Conservation (phyloP, 202 grass and related monocot genomes). For the Thinopyrum obtusiflorum region DNA sequence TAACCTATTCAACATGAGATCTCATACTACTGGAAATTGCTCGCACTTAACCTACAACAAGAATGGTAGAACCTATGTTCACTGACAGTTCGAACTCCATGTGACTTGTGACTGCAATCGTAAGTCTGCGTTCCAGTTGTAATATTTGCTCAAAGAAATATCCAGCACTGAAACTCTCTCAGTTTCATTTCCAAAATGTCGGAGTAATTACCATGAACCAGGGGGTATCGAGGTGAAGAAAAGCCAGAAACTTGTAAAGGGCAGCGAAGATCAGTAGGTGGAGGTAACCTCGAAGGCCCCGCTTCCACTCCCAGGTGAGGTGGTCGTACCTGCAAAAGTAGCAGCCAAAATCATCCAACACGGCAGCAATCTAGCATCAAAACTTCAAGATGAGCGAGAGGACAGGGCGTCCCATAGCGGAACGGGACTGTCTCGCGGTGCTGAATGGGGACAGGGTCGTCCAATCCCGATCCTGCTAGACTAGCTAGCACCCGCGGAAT, state of each 20-base stretch:
- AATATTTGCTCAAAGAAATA: background rate
- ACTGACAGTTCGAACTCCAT: background rate
- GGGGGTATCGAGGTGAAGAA: constrained; percentile 65
- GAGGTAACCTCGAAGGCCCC: constrained; percentile 74
- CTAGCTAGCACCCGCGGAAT: background rate
- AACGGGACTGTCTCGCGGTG: background rate
- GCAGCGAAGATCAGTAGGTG: constrained; percentile 73
- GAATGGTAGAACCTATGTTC: background rate
- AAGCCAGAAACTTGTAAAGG: constrained; percentile 72
- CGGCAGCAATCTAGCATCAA: background rate
- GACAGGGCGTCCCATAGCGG: background rate
- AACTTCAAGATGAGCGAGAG: background rate
- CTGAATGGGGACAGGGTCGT: background rate
- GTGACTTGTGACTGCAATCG: background rate
- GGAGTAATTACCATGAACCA: constrained; percentile 60
- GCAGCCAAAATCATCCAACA: background rate
- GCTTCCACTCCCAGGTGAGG: constrained; percentile 92
- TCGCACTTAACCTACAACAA: background rate
- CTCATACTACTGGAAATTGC: background rate
- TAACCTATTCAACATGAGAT: background rate
- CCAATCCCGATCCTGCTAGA: background rate
- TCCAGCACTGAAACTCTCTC: background rate
- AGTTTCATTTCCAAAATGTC: background rate
- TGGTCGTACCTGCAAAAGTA: constrained; percentile 73
- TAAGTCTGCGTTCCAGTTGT: background rate